Evolutionary conservation across 2,329 filamentous ascomycete genomes (phyloP), one percentile per base, ranked within the genome.

Genomic region (Calonectria pseudoturangicola): DNA sequence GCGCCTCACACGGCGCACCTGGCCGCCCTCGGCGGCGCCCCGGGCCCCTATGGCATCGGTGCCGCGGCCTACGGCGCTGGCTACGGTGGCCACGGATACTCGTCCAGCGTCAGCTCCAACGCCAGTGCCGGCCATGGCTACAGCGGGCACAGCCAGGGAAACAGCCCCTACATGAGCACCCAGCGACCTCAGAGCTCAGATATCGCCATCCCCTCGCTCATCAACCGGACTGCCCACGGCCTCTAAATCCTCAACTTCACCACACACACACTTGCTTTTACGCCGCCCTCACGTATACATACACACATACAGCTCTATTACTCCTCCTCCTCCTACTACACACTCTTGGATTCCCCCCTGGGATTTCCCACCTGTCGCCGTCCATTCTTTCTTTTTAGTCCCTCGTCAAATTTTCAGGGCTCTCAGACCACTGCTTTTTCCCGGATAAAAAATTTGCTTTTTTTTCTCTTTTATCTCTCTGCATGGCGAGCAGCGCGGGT

Each of bases 121-220:
- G 81, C 82, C 48, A 85, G 83, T 76, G 79, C 74, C 30, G 81
- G 80, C n/a, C 83, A 86, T 74, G 80, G 83, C 1, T 82, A 83
- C 30, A 76, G 77, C 16, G 75, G 77, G 6, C 76, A 81, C 68
- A 79, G 79, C 65, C 84, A 86, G 74, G 84, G 83, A 13, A 83
- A 82, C 33, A 88, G 88, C 70, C 87, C 88, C 3, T 90, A 89
- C 71, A 80, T 89, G 82, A 83, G 77, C 74, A 83, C 84, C 10
- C 86, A 87, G 75, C 83, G 90, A 50, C 84, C 91, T 68, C 85
- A 90, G 7, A 89, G 88, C 74, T 87, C 88, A 62, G 90, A 92
- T 76, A 92, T 92, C 89, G 89, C 89, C 28, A 92, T 92, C 76
- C 88, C 88, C 65, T 85, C 88, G 64, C 88, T 92, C 71, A 90